Conservation (phyloP, 2,329 filamentous ascomycete species). For the Epichloe sp. region DNA sequence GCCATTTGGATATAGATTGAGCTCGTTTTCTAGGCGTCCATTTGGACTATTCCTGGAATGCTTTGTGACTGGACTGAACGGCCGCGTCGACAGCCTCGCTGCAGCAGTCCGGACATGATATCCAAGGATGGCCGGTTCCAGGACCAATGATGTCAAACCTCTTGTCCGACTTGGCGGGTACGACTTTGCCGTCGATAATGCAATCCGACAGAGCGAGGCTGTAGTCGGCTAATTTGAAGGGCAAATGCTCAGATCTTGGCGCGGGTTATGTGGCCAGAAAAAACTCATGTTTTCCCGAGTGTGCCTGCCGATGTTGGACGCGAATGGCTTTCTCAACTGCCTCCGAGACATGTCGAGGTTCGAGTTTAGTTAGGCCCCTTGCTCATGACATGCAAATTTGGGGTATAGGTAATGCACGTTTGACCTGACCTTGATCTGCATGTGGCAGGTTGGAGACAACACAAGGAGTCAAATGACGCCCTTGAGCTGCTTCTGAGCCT, state of each 20-base stretch:
- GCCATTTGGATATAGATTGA: constrained; percentile 23
- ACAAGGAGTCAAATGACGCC: no score
- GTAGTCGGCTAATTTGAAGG: constrained; percentile 32
- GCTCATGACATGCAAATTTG: no score
- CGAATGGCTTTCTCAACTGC: no score
- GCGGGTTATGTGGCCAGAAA: no score
- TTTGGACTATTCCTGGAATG: constrained; percentile 25
- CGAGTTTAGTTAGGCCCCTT: no score
- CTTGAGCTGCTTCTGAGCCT: no score
- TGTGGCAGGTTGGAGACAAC: no score
- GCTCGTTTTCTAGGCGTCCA: constrained; percentile 23
- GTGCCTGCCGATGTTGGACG: no score
- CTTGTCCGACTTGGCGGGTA: constrained; percentile 29
- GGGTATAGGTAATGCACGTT: no score
- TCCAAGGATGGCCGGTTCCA: constrained; percentile 36
- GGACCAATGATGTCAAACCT: constrained; percentile 41
- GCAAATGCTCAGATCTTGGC: constrained; percentile 11
- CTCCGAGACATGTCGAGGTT: no score
- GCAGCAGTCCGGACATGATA: constrained; percentile 33
- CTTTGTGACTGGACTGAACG: constrained; percentile 21
- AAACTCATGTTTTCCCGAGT: no score
- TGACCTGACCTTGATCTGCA: no score
- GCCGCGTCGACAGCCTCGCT: constrained; percentile 26
- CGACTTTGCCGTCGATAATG: constrained; percentile 35
- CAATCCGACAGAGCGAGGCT: constrained; percentile 35